A percentile compares a stretch with the other conserved stretches of the same genome.
Conservation (phyloP, 2,329 filamentous ascomycete genomes). For the Fusarium dlaminii region DNA sequence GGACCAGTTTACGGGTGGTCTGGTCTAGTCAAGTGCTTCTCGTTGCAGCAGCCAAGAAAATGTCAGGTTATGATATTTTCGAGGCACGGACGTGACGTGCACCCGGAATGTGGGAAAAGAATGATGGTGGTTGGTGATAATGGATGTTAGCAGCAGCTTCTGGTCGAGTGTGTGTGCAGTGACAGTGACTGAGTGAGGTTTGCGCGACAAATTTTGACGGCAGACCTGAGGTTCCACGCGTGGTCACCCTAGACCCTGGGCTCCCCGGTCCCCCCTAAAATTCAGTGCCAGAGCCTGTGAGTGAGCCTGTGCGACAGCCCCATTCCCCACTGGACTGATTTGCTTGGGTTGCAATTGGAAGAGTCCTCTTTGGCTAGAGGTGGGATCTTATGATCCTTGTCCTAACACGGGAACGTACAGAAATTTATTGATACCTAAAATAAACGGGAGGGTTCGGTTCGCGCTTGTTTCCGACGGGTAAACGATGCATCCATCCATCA, state of each 20-base stretch:
- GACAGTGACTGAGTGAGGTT: neutral
- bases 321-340: neutral
- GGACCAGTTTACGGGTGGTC: neutral
- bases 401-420: neutral
- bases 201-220: constrained; percentile 23
- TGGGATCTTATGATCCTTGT: neutral
- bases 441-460: neutral
- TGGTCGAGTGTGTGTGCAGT: neutral
- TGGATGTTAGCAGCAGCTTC: neutral
- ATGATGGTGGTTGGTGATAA: neutral
- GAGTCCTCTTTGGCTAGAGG: neutral
- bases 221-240: neutral
- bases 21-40: neutral
- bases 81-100: neutral
- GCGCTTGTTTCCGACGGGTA: neutral
- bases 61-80: neutral
- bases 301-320: neutral
- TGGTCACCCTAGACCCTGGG: neutral
- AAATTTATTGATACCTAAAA: neutral
- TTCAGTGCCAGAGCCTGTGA: neutral
- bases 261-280: neutral
- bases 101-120: neutral
- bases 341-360: neutral
- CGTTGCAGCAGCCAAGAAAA: neutral
- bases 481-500: neutral